Evolutionary conservation across 257 asterid genomes (phyloP).

Genomic region (Solanum chiquidenum): DNA sequence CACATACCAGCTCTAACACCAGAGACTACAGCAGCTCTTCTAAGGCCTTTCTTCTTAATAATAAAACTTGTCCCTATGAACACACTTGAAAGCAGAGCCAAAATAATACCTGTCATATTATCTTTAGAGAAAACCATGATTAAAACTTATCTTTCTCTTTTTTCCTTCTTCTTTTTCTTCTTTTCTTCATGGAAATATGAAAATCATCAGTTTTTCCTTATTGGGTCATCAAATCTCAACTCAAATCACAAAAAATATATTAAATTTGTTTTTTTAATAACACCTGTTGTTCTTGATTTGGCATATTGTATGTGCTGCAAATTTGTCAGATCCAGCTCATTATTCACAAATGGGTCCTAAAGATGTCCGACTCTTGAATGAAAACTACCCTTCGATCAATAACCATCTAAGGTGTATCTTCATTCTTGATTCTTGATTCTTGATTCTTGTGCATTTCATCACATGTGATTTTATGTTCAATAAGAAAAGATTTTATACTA

Average conservation of each 20-base stretch:
- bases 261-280: not conserved
- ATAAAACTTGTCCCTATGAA: constrained; percentile 75
- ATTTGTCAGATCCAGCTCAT: not conserved
- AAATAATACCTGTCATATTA: constrained; percentile 49
- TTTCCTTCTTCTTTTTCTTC: not conserved
- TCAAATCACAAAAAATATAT: not conserved
- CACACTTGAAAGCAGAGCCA: constrained; percentile 66
- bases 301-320: not conserved
- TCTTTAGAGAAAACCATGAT: constrained; percentile 42
- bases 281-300: not conserved
- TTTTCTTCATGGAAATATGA: constrained; percentile 25
- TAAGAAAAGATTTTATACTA: not conserved
- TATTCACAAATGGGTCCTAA: not conserved
- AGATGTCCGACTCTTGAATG: not conserved
- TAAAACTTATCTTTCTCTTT: not conserved
- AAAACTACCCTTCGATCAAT: not conserved
- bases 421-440: not conserved
- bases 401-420: not conserved
- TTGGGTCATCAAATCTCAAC: constrained; percentile 17
- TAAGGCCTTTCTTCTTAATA: constrained; percentile 78
- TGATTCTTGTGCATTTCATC: not conserved
- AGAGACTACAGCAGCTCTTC: constrained; percentile 66
- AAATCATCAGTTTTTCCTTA: constrained; percentile 6
- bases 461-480: not conserved
- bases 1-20: constrained; percentile 71